Conservation (phyloP, 441 rosid genomes). For the Croton setiger region DNA sequence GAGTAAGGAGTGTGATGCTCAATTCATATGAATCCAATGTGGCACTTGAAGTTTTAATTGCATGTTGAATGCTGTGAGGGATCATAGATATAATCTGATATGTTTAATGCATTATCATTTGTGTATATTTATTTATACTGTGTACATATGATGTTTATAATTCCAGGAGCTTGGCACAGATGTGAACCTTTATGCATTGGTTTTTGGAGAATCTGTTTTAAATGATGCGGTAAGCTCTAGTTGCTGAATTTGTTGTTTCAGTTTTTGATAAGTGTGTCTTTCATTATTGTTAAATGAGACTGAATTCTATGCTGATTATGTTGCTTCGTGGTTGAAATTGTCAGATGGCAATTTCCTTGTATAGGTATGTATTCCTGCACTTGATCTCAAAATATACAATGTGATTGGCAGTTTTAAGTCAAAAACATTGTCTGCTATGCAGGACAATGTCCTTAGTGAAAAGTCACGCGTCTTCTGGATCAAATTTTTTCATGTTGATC, state of each 20-base stretch:
- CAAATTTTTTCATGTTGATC: constrained; percentile 76
- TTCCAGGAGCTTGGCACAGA: constrained; percentile 97
- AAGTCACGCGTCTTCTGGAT: constrained; percentile 60
- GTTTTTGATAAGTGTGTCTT: constrained; percentile 19
- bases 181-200: constrained; percentile 90
- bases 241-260: constrained; percentile 16
- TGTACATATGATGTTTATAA: constrained; percentile 19
- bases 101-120: background rate
- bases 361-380: constrained; percentile 51
- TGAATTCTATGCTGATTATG: constrained; percentile 27
- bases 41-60: background rate
- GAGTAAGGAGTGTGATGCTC: background rate
- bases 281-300: background rate
- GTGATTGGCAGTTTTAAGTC: constrained; percentile 22
- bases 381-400: constrained; percentile 19
- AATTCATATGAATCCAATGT: background rate
- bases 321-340: constrained; percentile 28
- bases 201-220: constrained; percentile 97
- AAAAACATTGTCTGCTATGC: constrained; percentile 36
- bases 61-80: constrained; percentile 9
- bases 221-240: constrained; percentile 87
- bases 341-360: constrained; percentile 98
- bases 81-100: background rate
- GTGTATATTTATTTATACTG: background rate
- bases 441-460: constrained; percentile 95